Evolutionary conservation across 768 basidiomycete species (phyloP), one percentile per base, ranked within the genome.

Genomic region (Russula emetica): DNA sequence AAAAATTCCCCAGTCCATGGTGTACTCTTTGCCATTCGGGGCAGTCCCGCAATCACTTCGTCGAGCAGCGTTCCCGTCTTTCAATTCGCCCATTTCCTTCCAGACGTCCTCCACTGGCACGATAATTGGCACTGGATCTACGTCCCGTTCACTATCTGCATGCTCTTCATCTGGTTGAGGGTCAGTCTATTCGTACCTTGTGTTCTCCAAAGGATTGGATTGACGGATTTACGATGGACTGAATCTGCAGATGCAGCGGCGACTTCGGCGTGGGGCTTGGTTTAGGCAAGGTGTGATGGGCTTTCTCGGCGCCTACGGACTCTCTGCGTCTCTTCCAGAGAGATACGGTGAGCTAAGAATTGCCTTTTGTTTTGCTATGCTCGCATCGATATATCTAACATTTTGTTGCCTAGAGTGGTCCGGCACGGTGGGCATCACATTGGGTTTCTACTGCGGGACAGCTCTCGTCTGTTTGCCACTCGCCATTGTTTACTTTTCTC

Each of bases 381-480:
- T 14, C 7, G 11, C 11, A n/a, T 45, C 22, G 24, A 44, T 22
- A 34, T 38, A 16, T 36, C 28, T 20, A 26, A 55, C 10, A 26
- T 8, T 16, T 11, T 36, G 26, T 49, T 30, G 2, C 42, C 9
- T 22, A 64, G 63, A 55, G 40, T 60, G 63, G 63, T 32, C 42
- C 20, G 58, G 63, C 28, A 30, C 53, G 5, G 18, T 51, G 8
- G 63, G 58, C 6, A 10, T 40, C 8, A 64, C 38, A 13, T n/a
- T 64, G 24, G 63, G 63, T 2, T 60, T 64, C 24, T 55, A 55
- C 30, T 60, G 38, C 5, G 63, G 63, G 2, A 60, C 50, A 5
- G 47, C 53, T 5, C 30, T 64, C n/a, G 47, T 64, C 24, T 64
- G 38, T n/a, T 60, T 30, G 8, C 63, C 63, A 1, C 63, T 64